Base-by-base conservation (phyloP, 169 alveolate genomes). In the Cryptosporidium parvum region DNA sequence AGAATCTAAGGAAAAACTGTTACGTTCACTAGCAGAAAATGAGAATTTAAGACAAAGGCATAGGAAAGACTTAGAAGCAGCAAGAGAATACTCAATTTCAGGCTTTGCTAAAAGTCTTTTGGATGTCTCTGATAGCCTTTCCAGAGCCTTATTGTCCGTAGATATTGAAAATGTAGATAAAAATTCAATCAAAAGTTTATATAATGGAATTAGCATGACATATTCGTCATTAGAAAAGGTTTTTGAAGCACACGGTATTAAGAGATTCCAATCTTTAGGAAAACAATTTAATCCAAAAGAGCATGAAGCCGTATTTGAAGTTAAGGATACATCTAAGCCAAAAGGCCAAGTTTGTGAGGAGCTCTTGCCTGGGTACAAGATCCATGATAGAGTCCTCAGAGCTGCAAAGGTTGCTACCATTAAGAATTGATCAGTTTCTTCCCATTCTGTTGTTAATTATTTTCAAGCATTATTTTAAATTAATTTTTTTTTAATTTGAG, bases 41-140 rank as follows among this genome's bases (percentile, higher is more conserved):
- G 87, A 91, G 18, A 85, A 91, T 39, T 75, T 85, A n/a, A 56
- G 87, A 26, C 85, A 69, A 85, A 75, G 92, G 33, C 91, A 73
- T 16, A 69, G 71, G 35, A 56, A 85, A 70, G 96, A 93, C 56
- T 85, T 92, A 18, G 95, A 93, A 14, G 33, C 69, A 23, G 85
- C 93, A 3, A 91, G 84, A 75, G 87, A 85, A 35, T 95, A 85
- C 70, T 93, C 97, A 29, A 95, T 95, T 12, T 39, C 94, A n/a
- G 93, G 92, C 31, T 95, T 95, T 68, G 97, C 97, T 12, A 94
- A 92, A 87, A 96, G 95, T 56, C 58, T 95, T 4, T 59, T 95
- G 21, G 97, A 95, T 58, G 96, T 94, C 9, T 58, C 92, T 29
- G 97, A 95, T 69, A 94, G 92, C 69, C 68, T 95, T 14, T 91